Conservation (phyloP, 2,329 filamentous ascomycete genomes). For the Pseudogymnoascus sp. region DNA sequence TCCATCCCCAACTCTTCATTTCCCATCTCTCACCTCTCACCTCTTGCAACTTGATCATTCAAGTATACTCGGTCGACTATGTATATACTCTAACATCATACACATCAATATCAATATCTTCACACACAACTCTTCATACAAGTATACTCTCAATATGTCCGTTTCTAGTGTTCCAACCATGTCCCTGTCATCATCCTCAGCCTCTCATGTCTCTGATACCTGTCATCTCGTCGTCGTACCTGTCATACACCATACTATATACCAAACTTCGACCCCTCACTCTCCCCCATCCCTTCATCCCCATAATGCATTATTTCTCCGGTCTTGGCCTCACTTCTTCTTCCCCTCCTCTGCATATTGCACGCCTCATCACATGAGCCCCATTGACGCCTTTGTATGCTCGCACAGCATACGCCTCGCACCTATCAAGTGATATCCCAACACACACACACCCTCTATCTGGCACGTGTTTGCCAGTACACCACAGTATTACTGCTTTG, state of each 20-base stretch:
- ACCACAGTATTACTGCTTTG: background rate
- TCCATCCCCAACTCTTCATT: background rate
- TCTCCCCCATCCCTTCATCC: background rate
- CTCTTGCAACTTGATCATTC: background rate
- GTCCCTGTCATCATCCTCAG: background rate
- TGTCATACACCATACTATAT: background rate
- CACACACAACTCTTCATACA: background rate
- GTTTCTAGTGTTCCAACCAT: background rate
- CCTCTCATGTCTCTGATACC: background rate
- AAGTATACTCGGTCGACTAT: background rate
- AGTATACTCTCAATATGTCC: background rate
- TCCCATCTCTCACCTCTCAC: background rate
- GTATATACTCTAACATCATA: background rate
- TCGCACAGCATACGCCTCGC: background rate
- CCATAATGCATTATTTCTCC: background rate
- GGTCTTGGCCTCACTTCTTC: background rate
- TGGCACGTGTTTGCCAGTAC: background rate
- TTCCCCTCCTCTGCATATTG: background rate
- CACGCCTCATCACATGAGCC: background rate
- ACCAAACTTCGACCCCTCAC: background rate
- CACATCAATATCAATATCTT: background rate
- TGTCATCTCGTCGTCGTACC: background rate
- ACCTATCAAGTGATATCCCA: conserved; percentile 1
- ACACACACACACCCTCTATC: background rate
- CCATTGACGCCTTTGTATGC: background rate